phyloP scores from a whole-genome alignment of 495 filamentous ascomycete genomes.

The Aspergillus hancockii region DNA sequence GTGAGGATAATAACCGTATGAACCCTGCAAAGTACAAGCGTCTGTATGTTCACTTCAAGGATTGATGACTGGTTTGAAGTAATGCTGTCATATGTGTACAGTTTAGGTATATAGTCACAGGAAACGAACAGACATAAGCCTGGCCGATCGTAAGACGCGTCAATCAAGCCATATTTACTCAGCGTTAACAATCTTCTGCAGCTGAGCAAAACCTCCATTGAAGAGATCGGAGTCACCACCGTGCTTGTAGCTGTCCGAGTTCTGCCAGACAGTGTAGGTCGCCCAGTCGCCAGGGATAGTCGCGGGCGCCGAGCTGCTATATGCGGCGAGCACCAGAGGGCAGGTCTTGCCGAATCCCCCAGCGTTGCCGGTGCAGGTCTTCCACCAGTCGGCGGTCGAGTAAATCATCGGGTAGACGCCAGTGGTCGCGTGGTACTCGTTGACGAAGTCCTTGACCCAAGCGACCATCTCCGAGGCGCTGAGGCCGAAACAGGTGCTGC shows the following conservation, averaged over 20 bases:
- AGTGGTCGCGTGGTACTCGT: constrained; percentile 48
- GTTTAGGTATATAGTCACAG: not conserved
- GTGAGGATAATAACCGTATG: no score
- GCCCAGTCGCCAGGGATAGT: constrained; percentile 57
- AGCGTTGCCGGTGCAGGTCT: constrained; percentile 54
- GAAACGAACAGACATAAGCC: not conserved
- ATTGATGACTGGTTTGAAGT: no score
- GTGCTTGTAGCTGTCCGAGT: constrained; percentile 41
- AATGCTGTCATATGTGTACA: not conserved
- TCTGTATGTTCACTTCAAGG: no score
- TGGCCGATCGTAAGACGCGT: not conserved
- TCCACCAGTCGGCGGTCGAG: constrained; percentile 59
- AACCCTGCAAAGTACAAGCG: no score
- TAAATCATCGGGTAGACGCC: constrained; percentile 58
- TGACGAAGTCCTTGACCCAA: constrained; percentile 59
- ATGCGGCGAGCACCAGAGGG: constrained; percentile 57
- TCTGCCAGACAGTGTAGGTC: constrained; percentile 59
- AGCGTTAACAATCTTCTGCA: constrained; percentile 31
- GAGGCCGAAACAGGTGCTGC: constrained; percentile 50
- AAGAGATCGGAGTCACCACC: constrained; percentile 56
- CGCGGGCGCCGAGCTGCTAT: constrained; percentile 36
- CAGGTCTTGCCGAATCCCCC: constrained; percentile 44
- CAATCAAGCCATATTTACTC: constrained; percentile 8
- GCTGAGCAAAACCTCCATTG: constrained; percentile 40
- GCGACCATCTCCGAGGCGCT: constrained; percentile 46